Evolutionary conservation across 2,329 filamentous ascomycete species (phyloP).

Genomic region (Colletotrichum eleusines): DNA sequence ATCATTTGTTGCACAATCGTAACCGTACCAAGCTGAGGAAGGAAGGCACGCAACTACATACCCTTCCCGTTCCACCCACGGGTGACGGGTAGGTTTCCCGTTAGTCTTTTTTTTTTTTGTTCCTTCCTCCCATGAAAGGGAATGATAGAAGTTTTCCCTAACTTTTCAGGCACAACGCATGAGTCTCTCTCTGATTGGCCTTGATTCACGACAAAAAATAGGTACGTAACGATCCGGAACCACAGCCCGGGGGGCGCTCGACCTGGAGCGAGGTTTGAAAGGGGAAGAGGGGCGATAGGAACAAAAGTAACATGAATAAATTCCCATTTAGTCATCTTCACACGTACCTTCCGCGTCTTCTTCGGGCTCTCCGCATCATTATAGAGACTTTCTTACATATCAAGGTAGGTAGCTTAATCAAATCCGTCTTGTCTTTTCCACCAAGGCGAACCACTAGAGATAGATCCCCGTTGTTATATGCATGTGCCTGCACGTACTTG

Average conservation of each 20-base stretch:
- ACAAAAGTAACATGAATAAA: neutral
- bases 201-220: neutral
- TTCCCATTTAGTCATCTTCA: neutral
- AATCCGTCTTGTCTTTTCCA: conserved; percentile 33
- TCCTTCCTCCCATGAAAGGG: neutral
- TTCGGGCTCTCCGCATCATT: conserved; percentile 31
- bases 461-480: neutral
- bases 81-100: neutral
- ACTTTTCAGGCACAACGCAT: neutral
- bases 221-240: conserved; percentile 3
- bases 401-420: conserved; percentile 5
- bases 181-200: conserved; percentile 9
- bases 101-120: neutral
- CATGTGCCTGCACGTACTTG: neutral
- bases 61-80: neutral
- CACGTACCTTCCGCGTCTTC: conserved; percentile 8
- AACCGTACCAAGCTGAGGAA: neutral
- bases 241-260: neutral
- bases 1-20: neutral
- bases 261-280: neutral
- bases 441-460: conserved; percentile 15
- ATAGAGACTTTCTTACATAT: conserved; percentile 16
- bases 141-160: neutral
- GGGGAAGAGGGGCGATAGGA: neutral
- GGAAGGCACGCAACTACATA: neutral